phyloP scores from a whole-genome alignment of 2,329 filamentous ascomycete species.

The Tolypocladium inflatum region DNA sequence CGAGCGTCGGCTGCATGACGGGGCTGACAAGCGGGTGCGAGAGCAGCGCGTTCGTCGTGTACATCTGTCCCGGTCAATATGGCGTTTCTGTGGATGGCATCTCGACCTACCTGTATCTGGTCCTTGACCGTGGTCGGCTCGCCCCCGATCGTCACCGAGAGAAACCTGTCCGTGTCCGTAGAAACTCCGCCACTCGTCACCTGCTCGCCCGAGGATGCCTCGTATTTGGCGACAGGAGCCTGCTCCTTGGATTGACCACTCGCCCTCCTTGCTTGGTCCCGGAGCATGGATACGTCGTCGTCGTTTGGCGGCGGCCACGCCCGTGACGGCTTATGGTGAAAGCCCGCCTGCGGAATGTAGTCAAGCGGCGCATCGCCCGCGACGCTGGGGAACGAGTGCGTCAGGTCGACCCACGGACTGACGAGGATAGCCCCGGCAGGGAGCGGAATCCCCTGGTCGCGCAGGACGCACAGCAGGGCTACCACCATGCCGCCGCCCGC shows the following conservation, averaged over 20 bases:
- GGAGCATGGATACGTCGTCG: constrained; percentile 55
- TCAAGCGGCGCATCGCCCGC: constrained; percentile 62
- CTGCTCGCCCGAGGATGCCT: constrained; percentile 10
- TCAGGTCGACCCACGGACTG: constrained; percentile 92
- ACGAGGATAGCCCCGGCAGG: constrained; percentile 86
- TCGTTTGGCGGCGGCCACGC: constrained; percentile 90
- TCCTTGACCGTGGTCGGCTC: constrained; percentile 68
- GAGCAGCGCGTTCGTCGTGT: constrained; percentile 74
- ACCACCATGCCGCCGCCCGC: constrained; percentile 88
- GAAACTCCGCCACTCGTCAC: constrained; percentile 17
- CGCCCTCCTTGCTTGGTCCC: constrained; percentile 34
- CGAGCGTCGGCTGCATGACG: constrained; percentile 76
- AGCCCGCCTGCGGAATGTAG: constrained; percentile 81
- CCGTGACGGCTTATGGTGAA: constrained; percentile 79
- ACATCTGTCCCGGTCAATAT: constrained; percentile 39
- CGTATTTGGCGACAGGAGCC: constrained; percentile 17
- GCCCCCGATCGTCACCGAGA: constrained; percentile 64
- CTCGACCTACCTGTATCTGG: constrained; percentile 66
- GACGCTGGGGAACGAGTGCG: constrained; percentile 92
- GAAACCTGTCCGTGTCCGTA: constrained; percentile 19
- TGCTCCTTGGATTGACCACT: constrained; percentile 14
- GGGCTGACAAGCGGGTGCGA: constrained; percentile 86
- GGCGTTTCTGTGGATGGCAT: background rate
- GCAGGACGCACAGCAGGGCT: constrained; percentile 66
- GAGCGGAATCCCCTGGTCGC: constrained; percentile 73